A percentile compares a stretch with the other conserved stretches of the same genome.
Evolutionary conservation across 345 rosid species (phyloP).

Genomic region (Melastoma malabathricum): DNA sequence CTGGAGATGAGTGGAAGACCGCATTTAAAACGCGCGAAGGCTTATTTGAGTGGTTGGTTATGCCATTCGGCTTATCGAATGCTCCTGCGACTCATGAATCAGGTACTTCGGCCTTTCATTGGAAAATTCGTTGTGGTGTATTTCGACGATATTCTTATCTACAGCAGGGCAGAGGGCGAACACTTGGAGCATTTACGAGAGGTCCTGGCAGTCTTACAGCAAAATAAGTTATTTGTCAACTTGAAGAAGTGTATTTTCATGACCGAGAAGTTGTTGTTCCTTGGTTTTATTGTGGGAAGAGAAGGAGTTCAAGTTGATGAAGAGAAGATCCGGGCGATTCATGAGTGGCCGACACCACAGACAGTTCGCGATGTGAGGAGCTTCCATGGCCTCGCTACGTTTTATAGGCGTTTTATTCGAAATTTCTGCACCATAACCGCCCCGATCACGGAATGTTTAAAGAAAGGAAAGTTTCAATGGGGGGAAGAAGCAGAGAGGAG

Average conservation of each 20-base stretch:
- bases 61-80: neutral
- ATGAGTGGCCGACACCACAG: neutral
- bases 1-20: neutral
- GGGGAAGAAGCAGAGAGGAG: neutral
- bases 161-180: neutral
- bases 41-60: neutral
- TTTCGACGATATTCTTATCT: neutral
- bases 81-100: neutral
- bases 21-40: neutral
- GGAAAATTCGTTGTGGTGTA: neutral
- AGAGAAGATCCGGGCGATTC: neutral
- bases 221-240: neutral
- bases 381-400: neutral
- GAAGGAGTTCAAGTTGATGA: conserved; percentile 3
- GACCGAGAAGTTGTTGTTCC: neutral
- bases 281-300: conserved; percentile 1
- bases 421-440: neutral
- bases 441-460: neutral
- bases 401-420: neutral
- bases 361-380: neutral
- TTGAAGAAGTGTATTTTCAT: conserved; percentile 2
- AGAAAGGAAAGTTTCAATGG: neutral
- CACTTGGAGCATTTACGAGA: neutral
- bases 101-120: neutral
- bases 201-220: neutral